Percentiles rank a stretch among this genome's conserved stretches.
Conservation (phyloP, 176 grass and related monocot genomes). For the Oryza punctata region DNA sequence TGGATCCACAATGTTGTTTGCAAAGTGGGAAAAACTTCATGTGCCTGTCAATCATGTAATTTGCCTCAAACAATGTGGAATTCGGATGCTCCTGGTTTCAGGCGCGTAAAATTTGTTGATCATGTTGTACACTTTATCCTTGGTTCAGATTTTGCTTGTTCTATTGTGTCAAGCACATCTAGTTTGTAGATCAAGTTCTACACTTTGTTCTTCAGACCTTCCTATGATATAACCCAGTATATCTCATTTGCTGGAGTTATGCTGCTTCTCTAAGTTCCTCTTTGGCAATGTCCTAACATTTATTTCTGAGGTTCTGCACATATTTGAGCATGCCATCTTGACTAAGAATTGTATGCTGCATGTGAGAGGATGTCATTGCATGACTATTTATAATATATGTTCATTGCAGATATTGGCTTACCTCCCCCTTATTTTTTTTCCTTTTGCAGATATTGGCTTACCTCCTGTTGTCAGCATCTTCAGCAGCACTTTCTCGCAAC, state of each 20-base stretch:
- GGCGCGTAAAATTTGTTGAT: background rate
- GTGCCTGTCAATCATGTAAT: background rate
- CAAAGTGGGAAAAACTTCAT: background rate
- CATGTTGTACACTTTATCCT: background rate
- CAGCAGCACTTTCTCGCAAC: constrained; percentile 70
- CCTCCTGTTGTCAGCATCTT: constrained; percentile 79
- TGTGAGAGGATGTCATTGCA: background rate
- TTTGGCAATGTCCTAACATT: background rate
- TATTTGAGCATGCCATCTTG: background rate
- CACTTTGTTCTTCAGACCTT: background rate
- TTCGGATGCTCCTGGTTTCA: background rate
- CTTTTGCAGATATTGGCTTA: constrained; percentile 77
- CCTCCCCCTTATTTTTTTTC: too few relatives aligned
- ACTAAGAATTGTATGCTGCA: background rate
- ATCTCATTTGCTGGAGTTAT: background rate
- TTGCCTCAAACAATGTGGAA: background rate
- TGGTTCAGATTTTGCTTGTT: background rate
- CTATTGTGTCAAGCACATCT: too few relatives aligned
- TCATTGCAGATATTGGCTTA: constrained; percentile 71
- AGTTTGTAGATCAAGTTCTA: background rate
- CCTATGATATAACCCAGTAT: background rate
- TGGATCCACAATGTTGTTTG: background rate
- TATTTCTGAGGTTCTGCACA: background rate
- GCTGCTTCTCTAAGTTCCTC: background rate
- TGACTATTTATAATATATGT: background rate